These are phyloP conservation scores for Gracilaria gracilis DNA, from an alignment of 23 red algal genomes.

Conservation along the genomic window DNA sequence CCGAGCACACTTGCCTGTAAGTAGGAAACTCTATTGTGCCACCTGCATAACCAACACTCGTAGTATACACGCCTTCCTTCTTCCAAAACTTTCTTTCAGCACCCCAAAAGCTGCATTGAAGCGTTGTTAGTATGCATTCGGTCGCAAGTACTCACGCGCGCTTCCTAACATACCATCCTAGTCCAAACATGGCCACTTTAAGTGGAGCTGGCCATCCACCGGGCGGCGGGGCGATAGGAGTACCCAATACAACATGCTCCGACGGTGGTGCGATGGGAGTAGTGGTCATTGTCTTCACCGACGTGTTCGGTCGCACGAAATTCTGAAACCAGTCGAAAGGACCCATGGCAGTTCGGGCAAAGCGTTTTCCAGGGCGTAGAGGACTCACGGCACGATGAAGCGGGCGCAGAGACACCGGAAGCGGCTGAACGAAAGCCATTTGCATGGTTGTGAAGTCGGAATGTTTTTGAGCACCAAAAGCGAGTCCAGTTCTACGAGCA, in stretches of 20 bases:
- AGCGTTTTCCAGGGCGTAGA: neutral
- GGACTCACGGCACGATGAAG: constrained; percentile 1
- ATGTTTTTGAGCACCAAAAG: neutral
- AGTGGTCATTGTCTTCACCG: constrained; percentile 3
- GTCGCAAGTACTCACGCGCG: neutral
- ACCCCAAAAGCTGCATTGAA: constrained; percentile 88
- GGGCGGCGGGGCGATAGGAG: constrained; percentile 34
- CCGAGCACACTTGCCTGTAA: constrained; percentile 90
- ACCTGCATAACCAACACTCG: constrained; percentile 94
- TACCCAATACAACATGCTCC: constrained; percentile 47
- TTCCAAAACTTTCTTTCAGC: constrained; percentile 88
- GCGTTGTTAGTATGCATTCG: neutral
- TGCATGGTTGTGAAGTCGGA: neutral
- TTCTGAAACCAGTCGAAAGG: constrained; percentile 32
- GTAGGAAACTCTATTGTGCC: constrained; percentile 75
- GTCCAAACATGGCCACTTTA: constrained; percentile 62
- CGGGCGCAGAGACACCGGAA: neutral
- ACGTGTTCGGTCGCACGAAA: neutral
- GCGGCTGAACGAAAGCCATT: constrained; percentile 1
- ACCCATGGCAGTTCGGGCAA: constrained; percentile 13
- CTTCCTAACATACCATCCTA: constrained; percentile 61
- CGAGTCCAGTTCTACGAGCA: neutral
- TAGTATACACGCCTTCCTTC: constrained; percentile 79
- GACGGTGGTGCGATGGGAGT: constrained; percentile 21
- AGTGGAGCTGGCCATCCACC: constrained; percentile 57